Conservation (phyloP, 1,284 basidiomycete genomes). For the Sphaerobolus stellatus region DNA sequence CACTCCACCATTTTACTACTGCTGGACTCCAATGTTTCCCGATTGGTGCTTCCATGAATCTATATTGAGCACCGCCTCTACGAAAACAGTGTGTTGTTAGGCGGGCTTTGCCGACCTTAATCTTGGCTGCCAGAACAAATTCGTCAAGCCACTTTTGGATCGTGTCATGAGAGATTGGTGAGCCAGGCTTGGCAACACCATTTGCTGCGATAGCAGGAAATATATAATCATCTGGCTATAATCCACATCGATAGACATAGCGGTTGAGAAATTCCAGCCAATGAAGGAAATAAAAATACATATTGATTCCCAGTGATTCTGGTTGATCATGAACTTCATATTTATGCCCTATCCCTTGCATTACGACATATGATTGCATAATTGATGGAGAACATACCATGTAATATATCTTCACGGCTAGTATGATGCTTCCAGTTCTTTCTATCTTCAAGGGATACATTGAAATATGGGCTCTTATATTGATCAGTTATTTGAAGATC, state of each 20-base stretch:
- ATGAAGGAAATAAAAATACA: no score
- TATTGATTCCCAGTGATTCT: no score
- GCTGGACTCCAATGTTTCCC: slow-evolving; percentile 33
- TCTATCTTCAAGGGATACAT: no score
- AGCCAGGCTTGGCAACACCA: slow-evolving; percentile 22
- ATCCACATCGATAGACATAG: slow-evolving; percentile 15
- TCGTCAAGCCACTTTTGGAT: slow-evolving; percentile 27
- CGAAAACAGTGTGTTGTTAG: slow-evolving; percentile 37
- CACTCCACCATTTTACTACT: slow-evolving; percentile 36
- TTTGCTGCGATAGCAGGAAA: slow-evolving; percentile 34
- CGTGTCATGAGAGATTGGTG: slow-evolving; percentile 25
- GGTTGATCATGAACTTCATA: no score
- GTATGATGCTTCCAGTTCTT: no score
- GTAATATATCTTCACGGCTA: no score
- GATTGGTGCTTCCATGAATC: slow-evolving; percentile 37
- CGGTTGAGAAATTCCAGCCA: no score
- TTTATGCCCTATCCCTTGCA: no score
- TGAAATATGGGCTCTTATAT: no score
- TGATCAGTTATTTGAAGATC: no score
- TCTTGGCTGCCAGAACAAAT: slow-evolving; percentile 21
- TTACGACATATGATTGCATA: no score
- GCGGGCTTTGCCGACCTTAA: slow-evolving; percentile 14
- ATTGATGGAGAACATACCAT: no score
- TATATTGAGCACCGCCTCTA: slow-evolving; percentile 37
- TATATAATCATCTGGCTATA: slow-evolving; percentile 30